These are phyloP conservation scores for Didymella sp. DNA, from an alignment of 2,329 filamentous ascomycete genomes.

Conservation along the genomic window DNA sequence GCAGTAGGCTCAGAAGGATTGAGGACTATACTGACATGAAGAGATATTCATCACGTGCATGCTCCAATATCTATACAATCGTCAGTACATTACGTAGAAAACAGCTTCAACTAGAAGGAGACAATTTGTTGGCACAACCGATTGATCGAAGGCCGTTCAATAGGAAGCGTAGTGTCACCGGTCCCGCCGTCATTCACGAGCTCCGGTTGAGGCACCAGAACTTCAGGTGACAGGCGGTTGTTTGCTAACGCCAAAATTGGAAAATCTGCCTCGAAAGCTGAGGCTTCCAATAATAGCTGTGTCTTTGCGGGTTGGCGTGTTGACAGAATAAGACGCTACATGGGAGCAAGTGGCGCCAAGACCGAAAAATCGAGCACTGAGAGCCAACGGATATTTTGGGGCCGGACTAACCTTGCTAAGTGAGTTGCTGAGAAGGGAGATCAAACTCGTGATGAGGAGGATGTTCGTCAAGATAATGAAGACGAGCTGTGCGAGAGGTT, in stretches of 20 bases:
- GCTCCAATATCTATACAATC: conserved; percentile 61
- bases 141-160: too few species aligned
- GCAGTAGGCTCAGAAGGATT: conserved; percentile 17
- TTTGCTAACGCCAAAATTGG: background rate
- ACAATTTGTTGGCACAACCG: background rate
- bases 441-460: conserved; percentile 78
- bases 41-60: conserved; percentile 76
- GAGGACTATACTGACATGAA: conserved; percentile 66
- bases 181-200: background rate
- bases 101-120: background rate
- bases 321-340: conserved; percentile 28
- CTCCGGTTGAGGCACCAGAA: background rate
- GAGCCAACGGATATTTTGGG: conserved; percentile 27
- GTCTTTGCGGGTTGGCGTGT: conserved; percentile 23
- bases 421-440: conserved; percentile 79
- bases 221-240: background rate
- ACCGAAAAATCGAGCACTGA: conserved; percentile 17
- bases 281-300: conserved; percentile 28
- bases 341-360: conserved; percentile 8
- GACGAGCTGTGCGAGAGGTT: conserved; percentile 59
- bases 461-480: conserved; percentile 82
- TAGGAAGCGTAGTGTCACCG: background rate
- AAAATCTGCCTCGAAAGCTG: conserved; percentile 17
- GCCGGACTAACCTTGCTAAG: conserved; percentile 62
- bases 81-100: conserved; percentile 24